Evolutionary conservation across 1,139 yeast species (phyloP).

Genomic region (Kazachstania sp.): DNA sequence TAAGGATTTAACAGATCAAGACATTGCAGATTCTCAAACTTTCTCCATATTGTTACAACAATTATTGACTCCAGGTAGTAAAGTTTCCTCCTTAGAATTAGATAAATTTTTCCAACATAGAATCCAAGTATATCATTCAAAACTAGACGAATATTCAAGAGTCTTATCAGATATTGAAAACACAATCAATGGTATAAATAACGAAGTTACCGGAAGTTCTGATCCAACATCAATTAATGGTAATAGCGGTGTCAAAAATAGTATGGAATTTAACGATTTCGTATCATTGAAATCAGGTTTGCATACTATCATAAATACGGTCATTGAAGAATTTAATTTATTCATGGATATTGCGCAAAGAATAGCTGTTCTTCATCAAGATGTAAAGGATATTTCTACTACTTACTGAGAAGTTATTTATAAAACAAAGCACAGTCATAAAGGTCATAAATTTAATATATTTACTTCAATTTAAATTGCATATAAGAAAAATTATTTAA

Average conservation of each 20-base stretch:
- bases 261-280: constrained; percentile 9
- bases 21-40: constrained; percentile 49
- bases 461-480: too few species aligned
- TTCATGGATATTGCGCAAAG: constrained; percentile 89
- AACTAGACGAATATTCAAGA: constrained; percentile 59
- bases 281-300: constrained; percentile 23
- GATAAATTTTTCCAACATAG: constrained; percentile 47
- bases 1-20: constrained; percentile 38
- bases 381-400: constrained; percentile 38
- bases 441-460: too few species aligned
- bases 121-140: constrained; percentile 43
- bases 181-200: constrained; percentile 65
- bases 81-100: constrained; percentile 48
- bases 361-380: constrained; percentile 82
- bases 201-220: constrained; percentile 26
- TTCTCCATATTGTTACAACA: constrained; percentile 61
- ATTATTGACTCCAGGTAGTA: constrained; percentile 59
- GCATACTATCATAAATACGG: constrained; percentile 36
- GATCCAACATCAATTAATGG: constrained; percentile 7
- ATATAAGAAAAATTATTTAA: background rate
- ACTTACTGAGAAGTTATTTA: background rate
- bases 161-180: constrained; percentile 64
- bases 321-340: constrained; percentile 71
- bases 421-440: too few species aligned
- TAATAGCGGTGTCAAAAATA: constrained; percentile 6